Evolutionary conservation across 345 rosid genomes (phyloP).

Genomic region (Citrus reticulata): DNA sequence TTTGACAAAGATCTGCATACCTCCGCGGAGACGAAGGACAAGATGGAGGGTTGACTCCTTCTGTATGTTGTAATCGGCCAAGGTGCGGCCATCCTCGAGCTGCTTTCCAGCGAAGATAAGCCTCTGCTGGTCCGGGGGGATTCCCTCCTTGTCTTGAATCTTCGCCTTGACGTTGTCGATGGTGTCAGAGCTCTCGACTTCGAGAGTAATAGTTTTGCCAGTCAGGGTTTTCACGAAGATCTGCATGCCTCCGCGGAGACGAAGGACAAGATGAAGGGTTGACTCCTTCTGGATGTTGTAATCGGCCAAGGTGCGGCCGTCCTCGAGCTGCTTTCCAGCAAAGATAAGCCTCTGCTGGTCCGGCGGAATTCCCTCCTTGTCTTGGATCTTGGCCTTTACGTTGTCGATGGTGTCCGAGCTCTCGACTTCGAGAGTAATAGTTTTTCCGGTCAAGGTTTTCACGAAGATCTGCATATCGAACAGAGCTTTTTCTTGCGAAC

Average conservation of each 20-base stretch:
- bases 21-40: slow-evolving; percentile 8
- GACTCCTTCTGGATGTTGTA: slow-evolving; percentile 14
- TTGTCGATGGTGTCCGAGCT: slow-evolving; percentile 15
- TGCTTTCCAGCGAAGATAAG: slow-evolving; percentile 8
- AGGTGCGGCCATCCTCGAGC: slow-evolving; percentile 11
- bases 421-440: slow-evolving; percentile 10
- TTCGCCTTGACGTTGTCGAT: slow-evolving; percentile 18
- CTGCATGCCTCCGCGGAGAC: slow-evolving; percentile 15
- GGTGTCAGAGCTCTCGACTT: slow-evolving; percentile 11
- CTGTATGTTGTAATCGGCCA: slow-evolving; percentile 14
- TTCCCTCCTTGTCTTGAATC: slow-evolving; percentile 17
- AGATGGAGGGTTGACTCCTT: slow-evolving; percentile 12
- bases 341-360: slow-evolving; percentile 10
- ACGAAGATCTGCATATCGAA: slow-evolving; percentile 18
- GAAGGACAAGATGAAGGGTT: slow-evolving; percentile 7
- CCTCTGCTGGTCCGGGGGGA: slow-evolving; percentile 7
- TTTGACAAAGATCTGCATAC: slow-evolving; percentile 17
- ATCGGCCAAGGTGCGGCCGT: slow-evolving; percentile 15
- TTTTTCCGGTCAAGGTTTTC: slow-evolving; percentile 8
- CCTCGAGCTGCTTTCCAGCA: slow-evolving; percentile 9
- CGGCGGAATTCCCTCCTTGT: slow-evolving; percentile 15
- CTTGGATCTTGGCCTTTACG: slow-evolving; percentile 16
- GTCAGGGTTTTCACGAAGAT: slow-evolving; percentile 13
- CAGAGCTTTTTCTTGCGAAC: background rate
- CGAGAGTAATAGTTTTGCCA: slow-evolving; percentile 9